A percentile compares a stretch with the other conserved stretches of the same genome.
Conservation (phyloP, 108 stramenopile species). For the Mayamaea pseudoterrestris region DNA sequence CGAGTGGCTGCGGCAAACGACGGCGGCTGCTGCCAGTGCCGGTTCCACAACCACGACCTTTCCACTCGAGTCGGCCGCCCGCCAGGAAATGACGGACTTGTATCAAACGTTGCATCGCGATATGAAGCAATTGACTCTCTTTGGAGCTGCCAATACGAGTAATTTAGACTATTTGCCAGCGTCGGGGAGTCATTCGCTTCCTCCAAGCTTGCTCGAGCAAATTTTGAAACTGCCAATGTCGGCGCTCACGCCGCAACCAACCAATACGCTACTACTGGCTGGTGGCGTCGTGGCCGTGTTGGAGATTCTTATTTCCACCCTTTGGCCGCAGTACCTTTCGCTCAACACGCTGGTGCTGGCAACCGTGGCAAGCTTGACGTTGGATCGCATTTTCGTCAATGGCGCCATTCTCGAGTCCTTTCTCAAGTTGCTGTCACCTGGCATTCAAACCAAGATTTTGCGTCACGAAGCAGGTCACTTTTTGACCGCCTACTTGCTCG, state of each 20-base stretch:
- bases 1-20: slow-evolving; percentile 19
- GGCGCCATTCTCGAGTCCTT: slow-evolving; percentile 71
- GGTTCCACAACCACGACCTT: slow-evolving; percentile 28
- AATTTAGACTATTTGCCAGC: no score
- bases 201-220: slow-evolving; percentile 49
- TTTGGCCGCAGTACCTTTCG: slow-evolving; percentile 36
- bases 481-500: slow-evolving; percentile 83
- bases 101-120: slow-evolving; percentile 38
- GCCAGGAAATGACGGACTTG: slow-evolving; percentile 67
- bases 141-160: slow-evolving; percentile 34
- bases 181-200: slow-evolving; percentile 58
- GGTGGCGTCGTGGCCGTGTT: slow-evolving; percentile 39
- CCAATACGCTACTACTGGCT: slow-evolving; percentile 56
- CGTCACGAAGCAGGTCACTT: slow-evolving; percentile 93
- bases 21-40: no score
- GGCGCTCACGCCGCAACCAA: slow-evolving; percentile 60
- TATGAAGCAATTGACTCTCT: slow-evolving; percentile 31
- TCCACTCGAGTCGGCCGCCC: slow-evolving; percentile 33
- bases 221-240: slow-evolving; percentile 61
- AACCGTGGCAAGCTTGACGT: slow-evolving; percentile 34
- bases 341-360: slow-evolving; percentile 42
- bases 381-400: slow-evolving; percentile 54
- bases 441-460: slow-evolving; percentile 57
- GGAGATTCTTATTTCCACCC: no score
- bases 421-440: slow-evolving; percentile 36